Base-by-base conservation (phyloP, 495 filamentous ascomycete species). In the Penicillium fimorum region DNA sequence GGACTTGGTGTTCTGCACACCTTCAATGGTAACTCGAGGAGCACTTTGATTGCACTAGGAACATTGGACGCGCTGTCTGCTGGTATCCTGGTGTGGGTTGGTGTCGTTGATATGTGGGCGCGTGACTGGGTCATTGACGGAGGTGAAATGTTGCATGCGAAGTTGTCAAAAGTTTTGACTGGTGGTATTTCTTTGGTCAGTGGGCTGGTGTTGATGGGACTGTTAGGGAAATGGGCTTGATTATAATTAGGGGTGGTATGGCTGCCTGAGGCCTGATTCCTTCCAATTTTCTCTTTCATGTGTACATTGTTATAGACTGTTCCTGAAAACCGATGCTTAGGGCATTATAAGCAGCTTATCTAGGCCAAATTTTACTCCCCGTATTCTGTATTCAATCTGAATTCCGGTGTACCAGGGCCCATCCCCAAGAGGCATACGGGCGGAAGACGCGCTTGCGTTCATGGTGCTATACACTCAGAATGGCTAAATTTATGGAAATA, bases 201-300 rank as follows among this genome's bases (percentile, higher is more conserved):
- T 22, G 75, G 75, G 0, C 61, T 76, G 32, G 64, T 68, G 2
- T 49, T 78, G 49, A 78, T 78, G 76, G 67, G 69, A 0, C 45
- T 78, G 25, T 56, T 78, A 13, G 76, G 76, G 4, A 78, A 78
- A 61, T 78, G 76, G 76, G 76, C 76, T 41, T 76, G 54, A 67
- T 45, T 1, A 48, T 53, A n/a, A n/a, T n/a, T n/a, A 38, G 35
- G 22, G 1, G 13, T 13, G 35, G 2, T 1, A 37, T 37, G 25
- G 1, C 25, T 27, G 25, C 25, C 6, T 27, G 25, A 27, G 25
- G 6, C 25, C 25, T 27, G 25, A 1, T 27, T 27, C 25, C 25
- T 27, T 27, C 25, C 25, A 27, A 27, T 0, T 7, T 4, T 27
- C 0, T 27, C 2, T 17, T 17, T 2, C 35, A 38, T n/a, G 1